Percentiles rank a stretch among this genome's conserved stretches.
Conservation (phyloP, 139 green algal genomes). For the Chlamydomonas schloesseri region DNA sequence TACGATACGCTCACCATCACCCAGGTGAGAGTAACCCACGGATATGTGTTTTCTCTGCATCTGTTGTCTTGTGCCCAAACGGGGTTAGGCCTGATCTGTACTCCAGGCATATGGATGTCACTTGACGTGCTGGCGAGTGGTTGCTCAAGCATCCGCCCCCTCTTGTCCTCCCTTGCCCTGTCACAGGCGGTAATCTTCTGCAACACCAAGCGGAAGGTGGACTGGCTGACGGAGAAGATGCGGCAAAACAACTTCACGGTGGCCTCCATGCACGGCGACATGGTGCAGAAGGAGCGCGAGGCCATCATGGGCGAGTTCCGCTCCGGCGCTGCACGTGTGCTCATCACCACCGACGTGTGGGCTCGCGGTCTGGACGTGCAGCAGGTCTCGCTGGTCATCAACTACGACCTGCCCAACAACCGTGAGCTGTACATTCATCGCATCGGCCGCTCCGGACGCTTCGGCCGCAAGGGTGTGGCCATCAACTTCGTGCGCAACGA, state of each 20-base stretch:
- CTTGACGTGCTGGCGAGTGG: no score
- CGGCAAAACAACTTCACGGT: constrained; percentile 98
- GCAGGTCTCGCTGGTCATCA: constrained; percentile 99
- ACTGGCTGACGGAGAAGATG: constrained; percentile 99
- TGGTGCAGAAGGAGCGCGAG: constrained; percentile 99
- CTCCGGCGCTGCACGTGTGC: constrained; percentile 87
- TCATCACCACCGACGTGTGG: constrained; percentile 99
- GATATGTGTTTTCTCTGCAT: no score
- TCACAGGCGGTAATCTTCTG: constrained; percentile 98
- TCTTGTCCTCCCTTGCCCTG: no score
- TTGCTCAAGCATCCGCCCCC: no score
- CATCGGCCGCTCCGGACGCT: constrained; percentile 94
- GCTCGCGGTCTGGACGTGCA: constrained; percentile 98
- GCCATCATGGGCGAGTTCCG: constrained; percentile 98
- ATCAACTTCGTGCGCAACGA: constrained; percentile 99
- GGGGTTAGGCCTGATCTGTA: no score
- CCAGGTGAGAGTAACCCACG: constrained; percentile 66
- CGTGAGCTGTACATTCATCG: constrained; percentile 99
- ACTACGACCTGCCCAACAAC: constrained; percentile 99
- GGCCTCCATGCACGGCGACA: constrained; percentile 97
- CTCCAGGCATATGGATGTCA: no score
- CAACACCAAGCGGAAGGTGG: constrained; percentile 98
- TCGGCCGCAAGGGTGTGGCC: constrained; percentile 98
- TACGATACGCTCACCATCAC: constrained; percentile 99
- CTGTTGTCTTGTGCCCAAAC: no score